Conservation (phyloP, 2,329 filamentous ascomycete species). For the Fusarium equiseti region DNA sequence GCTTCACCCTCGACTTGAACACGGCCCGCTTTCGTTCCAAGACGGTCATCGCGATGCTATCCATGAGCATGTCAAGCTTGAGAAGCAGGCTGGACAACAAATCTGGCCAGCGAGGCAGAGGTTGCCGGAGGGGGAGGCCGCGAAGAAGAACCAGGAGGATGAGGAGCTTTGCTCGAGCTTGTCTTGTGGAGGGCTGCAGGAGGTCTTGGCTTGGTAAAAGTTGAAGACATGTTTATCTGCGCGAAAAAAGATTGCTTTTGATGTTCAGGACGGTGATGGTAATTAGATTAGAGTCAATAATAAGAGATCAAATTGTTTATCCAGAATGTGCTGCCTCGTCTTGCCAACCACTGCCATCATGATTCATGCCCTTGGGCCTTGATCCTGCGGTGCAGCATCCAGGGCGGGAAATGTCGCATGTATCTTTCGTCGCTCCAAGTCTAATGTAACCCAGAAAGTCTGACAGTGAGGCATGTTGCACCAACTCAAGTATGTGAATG, state of each 20-base stretch:
- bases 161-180: constrained; percentile 23
- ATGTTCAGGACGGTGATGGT: neutral
- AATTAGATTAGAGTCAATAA: neutral
- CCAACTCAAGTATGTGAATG: neutral
- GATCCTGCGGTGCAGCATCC: neutral
- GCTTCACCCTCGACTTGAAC: constrained; percentile 32
- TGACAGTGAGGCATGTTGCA: neutral
- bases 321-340: neutral
- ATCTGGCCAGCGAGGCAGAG: constrained; percentile 32
- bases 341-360: neutral
- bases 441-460: neutral
- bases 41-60: constrained; percentile 31
- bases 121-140: neutral
- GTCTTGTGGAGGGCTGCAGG: constrained; percentile 21
- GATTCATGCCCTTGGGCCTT: too few relatives aligned
- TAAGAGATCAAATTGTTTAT: neutral
- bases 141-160: constrained; percentile 18
- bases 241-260: neutral
- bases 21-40: constrained; percentile 35
- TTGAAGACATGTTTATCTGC: neutral
- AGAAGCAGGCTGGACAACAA: constrained; percentile 11
- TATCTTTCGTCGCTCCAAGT: neutral
- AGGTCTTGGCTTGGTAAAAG: constrained; percentile 29
- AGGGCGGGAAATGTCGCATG: neutral
- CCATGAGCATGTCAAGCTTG: constrained; percentile 22